Base-by-base conservation (phyloP, 768 basidiomycete species). In the Suillus plorans region DNA sequence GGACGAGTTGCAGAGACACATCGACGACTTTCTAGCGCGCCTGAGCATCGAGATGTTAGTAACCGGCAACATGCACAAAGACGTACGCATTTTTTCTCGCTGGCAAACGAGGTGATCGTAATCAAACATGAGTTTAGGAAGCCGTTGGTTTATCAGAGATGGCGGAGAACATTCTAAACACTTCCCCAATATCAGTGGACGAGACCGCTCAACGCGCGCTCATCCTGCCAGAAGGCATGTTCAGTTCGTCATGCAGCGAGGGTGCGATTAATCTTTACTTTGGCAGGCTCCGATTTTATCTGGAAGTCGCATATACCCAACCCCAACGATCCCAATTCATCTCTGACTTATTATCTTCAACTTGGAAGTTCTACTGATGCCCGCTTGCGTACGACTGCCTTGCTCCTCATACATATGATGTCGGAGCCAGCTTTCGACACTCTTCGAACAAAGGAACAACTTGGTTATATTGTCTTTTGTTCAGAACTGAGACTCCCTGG, bases 351-450 rank as follows among this genome's bases (percentile, higher is more conserved):
- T 79, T 95, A 91, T 74, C 78, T 92, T 63, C 89, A 94, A 71
- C 82, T 92, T 65, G 96, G 96, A 13, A 81, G 87, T 45, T 73
- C 87, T 39, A 79, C 80, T 8, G 86, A 95, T 72, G 83, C 86
- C 55, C 82, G 75, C 22, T 78, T 86, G 13, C 88, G 95, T 4
- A 88, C 92, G 31, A 81, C 82, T 2, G 82, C 89, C 28, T 78
- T 87, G 2, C 82, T 99, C 16, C 86, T 98, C 28, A 83, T 84
- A 0, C 94, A 96, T 69, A 91, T 99, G 63, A 82, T 96, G 44
- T 81, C 84, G n/a, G 97, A 99, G 70, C 97, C 96, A 1, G 86
- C 91, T 12, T 99, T 99, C 78, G 89, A 97, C 73, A 80, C 89
- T 28, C 84, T 99, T 37, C 89, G 97, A 36, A 98, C 96, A 4